Evolutionary conservation across 176 grass and related monocot genomes (phyloP).

Genomic region (Puccinellia tenuiflora): DNA sequence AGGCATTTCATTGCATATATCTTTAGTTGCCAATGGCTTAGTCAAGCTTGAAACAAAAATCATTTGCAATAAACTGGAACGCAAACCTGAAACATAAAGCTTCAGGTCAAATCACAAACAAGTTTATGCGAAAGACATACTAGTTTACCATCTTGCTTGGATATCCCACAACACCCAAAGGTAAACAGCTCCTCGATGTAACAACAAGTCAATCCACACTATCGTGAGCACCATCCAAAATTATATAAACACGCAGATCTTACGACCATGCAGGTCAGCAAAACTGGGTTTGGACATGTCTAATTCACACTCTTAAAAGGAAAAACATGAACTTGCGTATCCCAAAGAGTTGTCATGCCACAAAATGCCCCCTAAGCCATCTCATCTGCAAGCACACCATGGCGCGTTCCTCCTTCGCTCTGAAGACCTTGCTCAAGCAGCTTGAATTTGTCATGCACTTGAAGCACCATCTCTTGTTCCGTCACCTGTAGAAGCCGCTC

Average conservation of each 20-base stretch:
- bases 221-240: background rate
- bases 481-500: background rate
- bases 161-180: background rate
- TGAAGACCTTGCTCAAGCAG: background rate
- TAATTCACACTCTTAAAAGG: background rate
- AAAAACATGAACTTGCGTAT: background rate
- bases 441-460: background rate
- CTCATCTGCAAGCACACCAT: background rate
- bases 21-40: background rate
- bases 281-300: background rate
- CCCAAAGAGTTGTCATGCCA: background rate
- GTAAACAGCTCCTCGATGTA: background rate
- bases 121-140: background rate
- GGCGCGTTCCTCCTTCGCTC: background rate
- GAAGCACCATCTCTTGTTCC: background rate
- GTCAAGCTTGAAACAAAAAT: background rate
- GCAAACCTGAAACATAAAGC: background rate
- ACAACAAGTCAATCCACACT: background rate
- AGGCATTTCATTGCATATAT: background rate
- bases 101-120: background rate
- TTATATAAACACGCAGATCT: background rate
- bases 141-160: background rate
- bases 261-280: background rate
- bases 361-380: background rate
- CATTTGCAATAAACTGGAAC: background rate